phyloP scores from a whole-genome alignment of 306 rosid genomes.

The Aeschynomene evenia region DNA sequence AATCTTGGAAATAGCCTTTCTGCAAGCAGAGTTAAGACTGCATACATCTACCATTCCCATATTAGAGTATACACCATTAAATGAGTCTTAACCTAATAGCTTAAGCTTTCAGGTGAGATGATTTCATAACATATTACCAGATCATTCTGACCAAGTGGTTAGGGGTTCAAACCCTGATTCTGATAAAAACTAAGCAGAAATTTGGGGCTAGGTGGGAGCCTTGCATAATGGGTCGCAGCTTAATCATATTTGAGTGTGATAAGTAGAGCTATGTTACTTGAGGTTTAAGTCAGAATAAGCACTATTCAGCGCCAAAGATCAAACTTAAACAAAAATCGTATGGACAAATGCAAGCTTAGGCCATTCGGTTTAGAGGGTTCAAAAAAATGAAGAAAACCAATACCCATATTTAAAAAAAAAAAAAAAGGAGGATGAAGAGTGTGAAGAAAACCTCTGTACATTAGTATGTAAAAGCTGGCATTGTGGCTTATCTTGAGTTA shows the following conservation, averaged over 20 bases:
- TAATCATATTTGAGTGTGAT: background rate
- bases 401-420: background rate
- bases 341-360: slow-evolving; percentile 15
- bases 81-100: too few relatives aligned
- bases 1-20: too few relatives aligned
- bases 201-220: too few relatives aligned
- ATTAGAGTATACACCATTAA: too few relatives aligned
- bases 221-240: too few relatives aligned
- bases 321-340: slow-evolving; percentile 15
- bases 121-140: too few relatives aligned
- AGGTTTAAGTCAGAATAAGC: slow-evolving; percentile 19
- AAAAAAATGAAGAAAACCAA: background rate
- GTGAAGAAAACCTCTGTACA: slow-evolving; percentile 49
- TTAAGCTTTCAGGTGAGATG: too few relatives aligned
- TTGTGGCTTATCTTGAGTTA: slow-evolving; percentile 31
- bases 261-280: background rate
- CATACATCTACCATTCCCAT: too few relatives aligned
- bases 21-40: too few relatives aligned
- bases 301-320: background rate
- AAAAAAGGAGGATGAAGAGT: slow-evolving; percentile 28
- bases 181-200: too few relatives aligned
- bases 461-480: slow-evolving; percentile 38
- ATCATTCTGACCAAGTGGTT: too few relatives aligned
- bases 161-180: too few relatives aligned
- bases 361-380: background rate